Evolutionary conservation across 441 rosid genomes (phyloP).

Genomic region (Syzygium malaccense): DNA sequence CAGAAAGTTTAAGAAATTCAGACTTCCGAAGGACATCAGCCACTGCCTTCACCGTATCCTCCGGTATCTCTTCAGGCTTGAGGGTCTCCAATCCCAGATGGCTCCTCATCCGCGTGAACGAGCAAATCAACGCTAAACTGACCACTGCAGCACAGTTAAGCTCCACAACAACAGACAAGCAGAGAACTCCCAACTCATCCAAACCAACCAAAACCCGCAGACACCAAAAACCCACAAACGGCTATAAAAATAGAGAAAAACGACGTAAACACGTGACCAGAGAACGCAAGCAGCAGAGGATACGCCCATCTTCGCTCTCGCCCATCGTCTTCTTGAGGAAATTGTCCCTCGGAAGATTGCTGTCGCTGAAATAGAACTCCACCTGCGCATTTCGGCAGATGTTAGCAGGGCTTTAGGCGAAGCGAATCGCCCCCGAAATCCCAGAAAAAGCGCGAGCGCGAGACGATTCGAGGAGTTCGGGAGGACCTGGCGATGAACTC

Average conservation of each 20-base stretch:
- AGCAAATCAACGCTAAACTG: slow-evolving; percentile 78
- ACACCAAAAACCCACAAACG: background rate
- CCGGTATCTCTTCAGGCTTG: slow-evolving; percentile 73
- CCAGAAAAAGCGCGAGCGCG: background rate
- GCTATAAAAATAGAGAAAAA: background rate
- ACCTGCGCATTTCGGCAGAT: slow-evolving; percentile 31
- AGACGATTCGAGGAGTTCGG: background rate
- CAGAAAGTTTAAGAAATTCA: slow-evolving; percentile 62
- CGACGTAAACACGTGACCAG: background rate
- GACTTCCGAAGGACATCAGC: slow-evolving; percentile 76
- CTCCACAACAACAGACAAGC: background rate
- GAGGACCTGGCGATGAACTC: slow-evolving; percentile 76
- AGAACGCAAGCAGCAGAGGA: slow-evolving; percentile 19
- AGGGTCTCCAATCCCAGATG: slow-evolving; percentile 54
- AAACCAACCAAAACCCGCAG: background rate
- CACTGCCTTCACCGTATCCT: slow-evolving; percentile 64
- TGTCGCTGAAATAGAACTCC: slow-evolving; percentile 87
- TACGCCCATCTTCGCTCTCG: slow-evolving; percentile 72
- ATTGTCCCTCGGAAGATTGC: slow-evolving; percentile 72
- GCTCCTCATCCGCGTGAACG: slow-evolving; percentile 78
- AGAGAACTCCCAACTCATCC: background rate
- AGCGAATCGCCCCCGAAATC: background rate
- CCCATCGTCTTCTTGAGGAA: slow-evolving; percentile 53
- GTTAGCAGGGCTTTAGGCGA: background rate
- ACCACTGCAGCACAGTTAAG: slow-evolving; percentile 56